Evolutionary conservation across 441 rosid species (phyloP), one percentile per base, ranked within the genome.

Genomic region (Brassica hybrid): DNA sequence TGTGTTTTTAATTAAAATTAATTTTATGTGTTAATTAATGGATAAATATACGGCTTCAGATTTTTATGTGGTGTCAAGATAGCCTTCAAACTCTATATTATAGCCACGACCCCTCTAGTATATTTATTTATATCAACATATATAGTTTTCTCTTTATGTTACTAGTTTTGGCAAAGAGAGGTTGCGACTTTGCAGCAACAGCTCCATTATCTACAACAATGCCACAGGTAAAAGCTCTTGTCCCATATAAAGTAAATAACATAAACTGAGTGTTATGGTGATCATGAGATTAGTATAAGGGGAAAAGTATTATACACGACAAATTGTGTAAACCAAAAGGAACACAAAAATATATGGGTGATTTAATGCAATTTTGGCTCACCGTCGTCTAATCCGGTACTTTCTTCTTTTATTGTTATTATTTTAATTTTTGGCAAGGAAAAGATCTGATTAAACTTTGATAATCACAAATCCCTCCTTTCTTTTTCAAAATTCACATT

Each of bases 151-250:
- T 30, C 12, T 62, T 54, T 11, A 30, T 69, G 57, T 45, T 70
- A 74, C 16, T 12, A 94, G 98, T 83, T 90, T 82, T 94, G 98
- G 94, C 87, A 94, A 84, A 89, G 79, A 87, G 96, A 94, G 83
- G 88, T 78, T 16, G 71, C 89, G 30, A 86, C 83, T 84, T 85
- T 94, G 81, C 86, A 82, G 79, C 88, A 88, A 73, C 94, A 92
- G 66, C 88, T 92, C 27, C 90, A 84, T 1, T 74, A 83, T 79
- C 82, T 92, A 67, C 93, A 92, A 76, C 92, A 83, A 81, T 80
- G 77, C 56, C 90, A 89, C 76, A 87, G 94, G 97, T 94, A 84
- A 62, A 58, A 52, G 1, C 62, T 58, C 21, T 23, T 12, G n/a
- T 65, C 38, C 61, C 13, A 30, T 32, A 0, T 43, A 43, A 43